Percentiles rank a stretch among this genome's conserved stretches.
Conservation (phyloP, 1,284 basidiomycete genomes). For the Ustilago sp. region DNA sequence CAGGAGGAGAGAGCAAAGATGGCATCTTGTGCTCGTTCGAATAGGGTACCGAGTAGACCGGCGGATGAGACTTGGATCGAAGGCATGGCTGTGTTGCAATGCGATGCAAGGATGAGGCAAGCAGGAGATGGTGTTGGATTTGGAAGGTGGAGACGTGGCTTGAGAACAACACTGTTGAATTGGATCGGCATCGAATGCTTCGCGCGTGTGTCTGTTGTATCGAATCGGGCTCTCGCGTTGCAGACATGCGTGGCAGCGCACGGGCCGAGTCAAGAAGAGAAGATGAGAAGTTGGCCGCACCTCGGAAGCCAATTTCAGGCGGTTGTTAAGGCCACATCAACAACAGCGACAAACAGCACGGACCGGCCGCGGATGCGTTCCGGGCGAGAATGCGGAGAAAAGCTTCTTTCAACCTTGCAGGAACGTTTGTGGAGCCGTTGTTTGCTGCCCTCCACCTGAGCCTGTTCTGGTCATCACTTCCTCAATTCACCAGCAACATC, state of each 20-base stretch:
- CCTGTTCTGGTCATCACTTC: background rate
- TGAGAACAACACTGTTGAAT: conserved; percentile 33
- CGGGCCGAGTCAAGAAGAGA: background rate
- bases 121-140: background rate
- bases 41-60: conserved; percentile 30
- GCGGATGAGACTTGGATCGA: conserved; percentile 33
- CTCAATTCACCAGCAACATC: background rate
- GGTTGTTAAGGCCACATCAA: background rate
- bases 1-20: conserved; percentile 57
- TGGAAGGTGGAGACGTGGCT: background rate
- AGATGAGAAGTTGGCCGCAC: background rate
- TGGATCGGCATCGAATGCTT: background rate
- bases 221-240: background rate
- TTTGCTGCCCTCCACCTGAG: too few species aligned
- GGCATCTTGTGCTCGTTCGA: conserved; percentile 57
- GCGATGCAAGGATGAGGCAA: background rate
- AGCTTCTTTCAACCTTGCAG: background rate
- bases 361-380: conserved; percentile 33
- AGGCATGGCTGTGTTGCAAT: conserved; percentile 19
- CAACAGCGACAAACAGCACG: conserved; percentile 14
- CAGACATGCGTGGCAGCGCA: conserved; percentile 2
- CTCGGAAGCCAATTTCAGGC: background rate
- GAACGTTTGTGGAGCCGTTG: conserved; percentile 22
- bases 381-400: conserved; percentile 16
- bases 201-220: background rate